Percentiles rank a stretch among this genome's conserved stretches.
Conservation (phyloP, 1,284 basidiomycete genomes). For the Puccinia coronata region DNA sequence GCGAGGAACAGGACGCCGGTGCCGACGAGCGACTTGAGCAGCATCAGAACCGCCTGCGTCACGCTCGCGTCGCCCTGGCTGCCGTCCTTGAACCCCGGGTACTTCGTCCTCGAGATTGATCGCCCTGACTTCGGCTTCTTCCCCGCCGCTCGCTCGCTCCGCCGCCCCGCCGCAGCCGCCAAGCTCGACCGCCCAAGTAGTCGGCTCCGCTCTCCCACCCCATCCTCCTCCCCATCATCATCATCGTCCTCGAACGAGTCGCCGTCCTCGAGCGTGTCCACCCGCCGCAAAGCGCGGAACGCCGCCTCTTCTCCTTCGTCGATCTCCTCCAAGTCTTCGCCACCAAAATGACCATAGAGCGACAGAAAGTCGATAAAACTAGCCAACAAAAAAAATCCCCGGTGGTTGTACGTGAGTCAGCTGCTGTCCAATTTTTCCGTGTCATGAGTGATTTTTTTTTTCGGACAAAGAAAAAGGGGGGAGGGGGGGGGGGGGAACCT, state of each 20-base stretch:
- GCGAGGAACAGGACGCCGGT: slow-evolving; percentile 95
- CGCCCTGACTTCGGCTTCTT: not conserved
- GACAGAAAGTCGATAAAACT: slow-evolving; percentile 85
- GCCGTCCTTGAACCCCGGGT: slow-evolving; percentile 27
- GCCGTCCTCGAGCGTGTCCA: slow-evolving; percentile 64
- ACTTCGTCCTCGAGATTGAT: not conserved
- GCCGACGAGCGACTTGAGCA: slow-evolving; percentile 92
- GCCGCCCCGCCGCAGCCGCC: slow-evolving; percentile 12
- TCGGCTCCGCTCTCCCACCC: slow-evolving; percentile 42
- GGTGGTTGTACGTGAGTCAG: no score
- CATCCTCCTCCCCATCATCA: slow-evolving; percentile 27
- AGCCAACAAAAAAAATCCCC: slow-evolving; percentile 60
- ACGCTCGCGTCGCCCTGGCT: slow-evolving; percentile 74
- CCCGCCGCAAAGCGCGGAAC: slow-evolving; percentile 17
- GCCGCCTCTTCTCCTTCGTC: slow-evolving; percentile 76
- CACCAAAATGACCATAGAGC: slow-evolving; percentile 88
- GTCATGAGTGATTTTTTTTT: not conserved
- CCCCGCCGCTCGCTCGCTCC: not conserved
- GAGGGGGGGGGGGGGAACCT: not conserved
- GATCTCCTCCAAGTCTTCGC: slow-evolving; percentile 79
- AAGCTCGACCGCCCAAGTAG: slow-evolving; percentile 47
- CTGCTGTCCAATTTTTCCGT: not conserved
- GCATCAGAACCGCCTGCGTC: slow-evolving; percentile 84
- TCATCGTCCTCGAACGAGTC: slow-evolving; percentile 55
- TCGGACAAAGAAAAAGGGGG: no score